Base-by-base conservation (phyloP, 2,329 filamentous ascomycete genomes). In the Trichoderma sp. region DNA sequence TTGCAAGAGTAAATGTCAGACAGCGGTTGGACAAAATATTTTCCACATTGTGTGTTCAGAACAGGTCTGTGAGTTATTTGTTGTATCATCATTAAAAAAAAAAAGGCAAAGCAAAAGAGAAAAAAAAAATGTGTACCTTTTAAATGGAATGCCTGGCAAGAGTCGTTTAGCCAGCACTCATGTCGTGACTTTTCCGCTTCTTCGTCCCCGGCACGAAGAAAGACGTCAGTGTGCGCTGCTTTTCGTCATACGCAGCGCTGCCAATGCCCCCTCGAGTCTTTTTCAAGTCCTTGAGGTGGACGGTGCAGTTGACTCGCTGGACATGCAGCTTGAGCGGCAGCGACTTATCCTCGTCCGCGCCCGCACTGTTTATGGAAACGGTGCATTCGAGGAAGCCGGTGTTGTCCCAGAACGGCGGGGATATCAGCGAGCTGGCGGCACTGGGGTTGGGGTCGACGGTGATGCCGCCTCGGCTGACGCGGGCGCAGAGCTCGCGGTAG, bases 231-330 rank as follows among this genome's bases (percentile, higher is more conserved):
- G 86, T 93, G 75, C 86, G 89, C 78, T 97, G 94, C 58, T 85
- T 89, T 13, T 87, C 84, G 77, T 97, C 94, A 76, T 92, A 90
- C 68, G 86, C 85, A 49, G 91, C 85, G 74, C 91, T 96, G 66
- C 93, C 93, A 68, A 97, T 91, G 4, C 94, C 94, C 34, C 93
- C 92, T 28, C 90, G 84, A 10, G 93, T 95, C 78, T 93, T 91
- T 77, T 90, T 94, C 69, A 97, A 81, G 32, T 89, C 88, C 55
- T 82, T 80, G 2, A 97, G 85, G 79, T 97, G 94, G 4, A 87
- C 85, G 70, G 87, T 85, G 70, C 86, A 87, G 76, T 97, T 95
- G 71, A 93, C 84, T 5, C 82, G 82, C 56, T 86, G 78, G 32
- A 96, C 83, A 30, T 71, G 75, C 66, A 85, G 70, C 30, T 71